Evolutionary conservation across 2,329 filamentous ascomycete species (phyloP), one percentile per base, ranked within the genome.

Genomic region (Beauveria sp.): DNA sequence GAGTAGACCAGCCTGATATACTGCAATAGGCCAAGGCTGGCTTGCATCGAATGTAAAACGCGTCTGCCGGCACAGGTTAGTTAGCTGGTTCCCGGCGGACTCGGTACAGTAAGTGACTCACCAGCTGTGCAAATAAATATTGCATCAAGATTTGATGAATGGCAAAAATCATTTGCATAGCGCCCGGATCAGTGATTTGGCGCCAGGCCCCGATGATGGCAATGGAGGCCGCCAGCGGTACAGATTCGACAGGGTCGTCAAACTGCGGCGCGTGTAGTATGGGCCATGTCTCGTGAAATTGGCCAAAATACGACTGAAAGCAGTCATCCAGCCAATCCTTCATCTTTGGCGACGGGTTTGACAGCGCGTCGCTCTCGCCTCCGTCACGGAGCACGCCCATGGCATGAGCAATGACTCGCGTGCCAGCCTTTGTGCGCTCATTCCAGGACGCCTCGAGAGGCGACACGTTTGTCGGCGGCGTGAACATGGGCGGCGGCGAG

Each of bases 271-370:
- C 69, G 63, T 78, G 76, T 4, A 80, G 65, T 2, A 78, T 66
- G 6, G 78, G 74, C 70, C 76, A 79, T 1, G 70, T 70, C 30
- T 75, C 69, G 60, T 79, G 77, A 34, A 79, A 76, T 0, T 69
- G 63, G 0, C 67, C 67, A n/a, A 79, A 71, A 42, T 78, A 81
- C 0, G 70, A 66, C 0, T 69, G 67, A 1, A 67, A 63, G 28
- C 65, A 66, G 3, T 60, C 62, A 16, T 63, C 51, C 3, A 68
- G 63, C 69, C 68, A 70, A 1, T 53, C 8, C 30, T 66, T 67
- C 54, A 43, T 64, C 26, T 18, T 64, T 12, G 46, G 58, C 2
- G 60, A 55, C 22, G 62, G 51, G 58, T 61, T 55, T 1, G 65
- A 65, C 20, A 57, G 52, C 9, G 57, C 55, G 47, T 54, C 50